Percentiles rank a stretch among this genome's conserved stretches.
phyloP scores from a whole-genome alignment of 768 basidiomycete species.

The Brasilioporus rufonigricans region DNA sequence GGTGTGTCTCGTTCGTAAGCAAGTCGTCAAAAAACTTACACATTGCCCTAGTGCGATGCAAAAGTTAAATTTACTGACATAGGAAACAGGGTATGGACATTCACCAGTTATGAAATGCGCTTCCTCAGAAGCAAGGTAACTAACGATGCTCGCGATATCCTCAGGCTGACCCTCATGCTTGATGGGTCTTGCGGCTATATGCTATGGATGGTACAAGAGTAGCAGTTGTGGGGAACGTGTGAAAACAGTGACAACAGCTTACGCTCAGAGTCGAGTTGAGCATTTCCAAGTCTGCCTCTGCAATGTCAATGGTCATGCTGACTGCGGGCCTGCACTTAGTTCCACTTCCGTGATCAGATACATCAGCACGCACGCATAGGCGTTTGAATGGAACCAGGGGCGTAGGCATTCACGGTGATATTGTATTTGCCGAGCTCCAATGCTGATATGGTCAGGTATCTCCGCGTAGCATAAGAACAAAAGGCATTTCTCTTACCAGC shows the following conservation, averaged over 20 bases:
- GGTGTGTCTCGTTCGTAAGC: no score
- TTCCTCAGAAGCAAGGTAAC: slow-evolving; percentile 34
- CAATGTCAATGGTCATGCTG: not conserved
- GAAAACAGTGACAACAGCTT: no score
- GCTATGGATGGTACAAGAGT: not conserved
- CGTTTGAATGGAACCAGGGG: slow-evolving; percentile 34
- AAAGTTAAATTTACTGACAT: no score
- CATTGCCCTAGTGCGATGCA: slow-evolving; percentile 3
- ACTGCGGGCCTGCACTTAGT: not conserved
- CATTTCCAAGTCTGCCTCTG: not conserved
- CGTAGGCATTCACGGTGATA: slow-evolving; percentile 40
- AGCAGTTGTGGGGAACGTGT: no score
- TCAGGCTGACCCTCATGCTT: slow-evolving; percentile 29
- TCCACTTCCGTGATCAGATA: not conserved
- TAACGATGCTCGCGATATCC: slow-evolving; percentile 32
- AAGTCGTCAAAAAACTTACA: not conserved
- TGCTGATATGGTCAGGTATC: not conserved
- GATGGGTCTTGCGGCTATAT: not conserved
- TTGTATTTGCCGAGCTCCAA: slow-evolving; percentile 29
- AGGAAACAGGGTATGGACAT: not conserved
- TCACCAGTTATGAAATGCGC: slow-evolving; percentile 36
- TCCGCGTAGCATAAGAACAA: not conserved
- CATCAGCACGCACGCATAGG: slow-evolving; percentile 21
- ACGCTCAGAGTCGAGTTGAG: not conserved
- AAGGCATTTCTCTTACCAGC: no score